These are phyloP conservation scores for Sugiyamaella marilandica DNA, from an alignment of 805 yeast genomes.

Conservation along the genomic window DNA sequence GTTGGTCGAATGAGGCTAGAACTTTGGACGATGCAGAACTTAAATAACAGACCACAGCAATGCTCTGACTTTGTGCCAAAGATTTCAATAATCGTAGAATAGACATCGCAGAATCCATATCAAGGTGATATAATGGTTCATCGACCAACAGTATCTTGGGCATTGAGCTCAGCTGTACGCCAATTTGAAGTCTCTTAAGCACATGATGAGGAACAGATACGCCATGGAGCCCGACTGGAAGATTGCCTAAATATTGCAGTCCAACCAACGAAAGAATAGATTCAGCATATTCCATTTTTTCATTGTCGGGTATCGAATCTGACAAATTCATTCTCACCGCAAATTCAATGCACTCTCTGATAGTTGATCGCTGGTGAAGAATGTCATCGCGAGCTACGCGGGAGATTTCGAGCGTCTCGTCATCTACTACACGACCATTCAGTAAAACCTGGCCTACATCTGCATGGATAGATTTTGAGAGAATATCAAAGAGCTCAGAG, in stretches of 20 bases:
- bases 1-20: neutral
- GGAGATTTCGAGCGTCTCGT: conserved; percentile 65
- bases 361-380: conserved; percentile 65
- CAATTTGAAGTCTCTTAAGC: conserved; percentile 61
- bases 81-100: conserved; percentile 61
- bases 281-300: conserved; percentile 64
- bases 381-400: conserved; percentile 78
- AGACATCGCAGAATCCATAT: conserved; percentile 57
- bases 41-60: conserved; percentile 68
- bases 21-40: conserved; percentile 32
- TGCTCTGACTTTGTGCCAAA: conserved; percentile 60
- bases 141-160: conserved; percentile 58
- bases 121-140: conserved; percentile 71
- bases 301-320: conserved; percentile 44
- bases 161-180: conserved; percentile 66
- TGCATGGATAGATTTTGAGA: conserved; percentile 64
- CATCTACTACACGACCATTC: conserved; percentile 58
- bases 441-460: conserved; percentile 67
- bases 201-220: conserved; percentile 58
- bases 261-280: conserved; percentile 60
- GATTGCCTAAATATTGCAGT: conserved; percentile 66
- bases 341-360: conserved; percentile 66
- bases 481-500: conserved; percentile 66
- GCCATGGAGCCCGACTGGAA: conserved; percentile 53
- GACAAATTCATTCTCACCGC: conserved; percentile 73